These are phyloP conservation scores for Nyssa sinensis DNA, from an alignment of 148 eudicot species.

Conservation along the genomic window DNA sequence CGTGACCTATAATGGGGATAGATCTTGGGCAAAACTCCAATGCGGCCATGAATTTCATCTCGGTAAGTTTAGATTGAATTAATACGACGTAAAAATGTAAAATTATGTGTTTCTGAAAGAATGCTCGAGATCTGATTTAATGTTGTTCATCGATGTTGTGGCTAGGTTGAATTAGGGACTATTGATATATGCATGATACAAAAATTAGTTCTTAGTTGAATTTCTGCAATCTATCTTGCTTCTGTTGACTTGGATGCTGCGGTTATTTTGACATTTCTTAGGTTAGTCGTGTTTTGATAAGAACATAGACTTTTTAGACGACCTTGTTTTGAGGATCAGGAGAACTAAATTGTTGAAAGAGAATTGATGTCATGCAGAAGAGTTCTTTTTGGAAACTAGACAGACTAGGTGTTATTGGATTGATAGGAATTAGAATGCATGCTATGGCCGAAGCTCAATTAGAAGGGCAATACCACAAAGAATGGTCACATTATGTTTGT, in stretches of 20 bases:
- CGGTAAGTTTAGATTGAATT: constrained; percentile 24
- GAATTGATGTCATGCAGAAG: not conserved
- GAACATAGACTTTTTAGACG: not conserved
- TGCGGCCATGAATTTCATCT: constrained; percentile 60
- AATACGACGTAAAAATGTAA: not conserved
- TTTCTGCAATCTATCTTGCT: not conserved
- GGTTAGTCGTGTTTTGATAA: not conserved
- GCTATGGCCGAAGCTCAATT: not conserved
- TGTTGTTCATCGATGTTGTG: too few relatives aligned
- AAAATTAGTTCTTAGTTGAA: not conserved
- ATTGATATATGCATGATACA: not conserved
- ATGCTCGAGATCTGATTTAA: constrained; percentile 4
- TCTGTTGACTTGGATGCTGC: not conserved
- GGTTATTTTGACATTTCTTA: not conserved
- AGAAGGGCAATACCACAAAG: not conserved
- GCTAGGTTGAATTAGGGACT: not conserved
- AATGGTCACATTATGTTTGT: not conserved
- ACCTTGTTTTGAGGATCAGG: not conserved
- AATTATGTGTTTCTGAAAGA: not conserved
- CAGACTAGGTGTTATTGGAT: too few relatives aligned
- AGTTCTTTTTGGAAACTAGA: not conserved
- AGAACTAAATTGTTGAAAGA: not conserved
- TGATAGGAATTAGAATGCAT: not conserved
- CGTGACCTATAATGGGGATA: constrained; percentile 37
- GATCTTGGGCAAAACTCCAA: constrained; percentile 54